Evolutionary conservation across 441 rosid species (phyloP).

Genomic region (Populus hybrid): DNA sequence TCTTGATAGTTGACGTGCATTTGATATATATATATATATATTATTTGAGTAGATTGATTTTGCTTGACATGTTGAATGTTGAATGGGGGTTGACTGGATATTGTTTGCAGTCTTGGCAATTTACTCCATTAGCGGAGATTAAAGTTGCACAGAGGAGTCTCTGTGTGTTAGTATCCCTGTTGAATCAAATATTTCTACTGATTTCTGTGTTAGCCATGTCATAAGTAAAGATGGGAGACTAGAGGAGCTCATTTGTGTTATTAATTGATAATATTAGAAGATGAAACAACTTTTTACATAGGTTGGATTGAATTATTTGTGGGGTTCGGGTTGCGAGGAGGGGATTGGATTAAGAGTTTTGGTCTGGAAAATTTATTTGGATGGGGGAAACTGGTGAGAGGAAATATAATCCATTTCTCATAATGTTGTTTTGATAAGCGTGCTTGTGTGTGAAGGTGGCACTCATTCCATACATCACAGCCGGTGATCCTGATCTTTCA

Average conservation of each 20-base stretch:
- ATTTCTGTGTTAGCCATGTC: not conserved
- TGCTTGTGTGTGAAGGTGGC: constrained; percentile 60
- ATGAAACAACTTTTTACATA: not conserved
- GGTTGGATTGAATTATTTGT: not conserved
- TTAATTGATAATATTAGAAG: not conserved
- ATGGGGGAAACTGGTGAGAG: not conserved
- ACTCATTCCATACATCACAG: constrained; percentile 87
- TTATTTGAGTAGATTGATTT: not conserved
- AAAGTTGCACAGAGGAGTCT: not conserved
- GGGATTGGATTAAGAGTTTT: not conserved
- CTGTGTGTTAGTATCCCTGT: not conserved
- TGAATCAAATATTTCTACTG: not conserved
- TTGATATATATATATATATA: not conserved
- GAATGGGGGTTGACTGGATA: not conserved
- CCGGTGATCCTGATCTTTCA: constrained; percentile 94
- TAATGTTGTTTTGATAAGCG: constrained; percentile 15
- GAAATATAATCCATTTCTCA: not conserved
- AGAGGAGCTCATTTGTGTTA: not conserved
- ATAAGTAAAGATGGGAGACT: not conserved
- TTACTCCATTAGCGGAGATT: not conserved
- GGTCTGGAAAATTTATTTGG: not conserved
- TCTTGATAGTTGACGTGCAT: not conserved
- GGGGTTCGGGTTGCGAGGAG: not conserved
- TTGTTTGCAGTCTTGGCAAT: not conserved
- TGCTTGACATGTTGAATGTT: not conserved